These are phyloP conservation scores for Phytophthora palmivora DNA, from an alignment of 352 stramenopile genomes.

Conservation along the genomic window DNA sequence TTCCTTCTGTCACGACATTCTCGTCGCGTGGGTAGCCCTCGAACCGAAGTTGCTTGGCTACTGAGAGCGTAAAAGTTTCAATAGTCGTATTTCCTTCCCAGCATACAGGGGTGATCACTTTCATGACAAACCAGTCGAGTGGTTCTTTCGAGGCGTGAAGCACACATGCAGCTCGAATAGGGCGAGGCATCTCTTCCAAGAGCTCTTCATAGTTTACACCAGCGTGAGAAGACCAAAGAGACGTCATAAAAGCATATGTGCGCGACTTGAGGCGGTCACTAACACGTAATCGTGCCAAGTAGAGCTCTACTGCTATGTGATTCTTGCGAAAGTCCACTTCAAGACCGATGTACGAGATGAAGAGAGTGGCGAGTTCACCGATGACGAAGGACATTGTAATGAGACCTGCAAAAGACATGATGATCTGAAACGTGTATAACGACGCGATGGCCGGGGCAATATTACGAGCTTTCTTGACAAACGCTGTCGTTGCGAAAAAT, in stretches of 20 bases:
- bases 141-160: slow-evolving; percentile 42
- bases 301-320: slow-evolving; percentile 58
- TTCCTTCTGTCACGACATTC: slow-evolving; percentile 62
- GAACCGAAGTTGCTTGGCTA: slow-evolving; percentile 57
- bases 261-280: slow-evolving; percentile 41
- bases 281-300: slow-evolving; percentile 45
- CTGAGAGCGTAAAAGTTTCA: slow-evolving; percentile 33
- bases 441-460: slow-evolving; percentile 23
- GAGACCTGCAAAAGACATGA: slow-evolving; percentile 49
- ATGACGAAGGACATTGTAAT: slow-evolving; percentile 65
- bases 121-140: slow-evolving; percentile 47
- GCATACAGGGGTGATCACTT: slow-evolving; percentile 41
- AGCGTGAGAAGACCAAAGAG: slow-evolving; percentile 62
- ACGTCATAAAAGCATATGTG: slow-evolving; percentile 53
- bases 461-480: slow-evolving; percentile 53
- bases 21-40: slow-evolving; percentile 70
- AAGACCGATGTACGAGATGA: slow-evolving; percentile 60
- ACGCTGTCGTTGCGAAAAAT: slow-evolving; percentile 55
- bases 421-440: slow-evolving; percentile 51
- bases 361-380: slow-evolving; percentile 56
- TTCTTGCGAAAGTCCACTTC: slow-evolving; percentile 73
- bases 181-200: slow-evolving; percentile 49
- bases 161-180: slow-evolving; percentile 64
- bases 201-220: slow-evolving; percentile 63
- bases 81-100: slow-evolving; percentile 20